Percentiles rank a stretch among this genome's conserved stretches.
phyloP scores from a whole-genome alignment of 495 filamentous ascomycete species.

The Penicillium simplicissimum region DNA sequence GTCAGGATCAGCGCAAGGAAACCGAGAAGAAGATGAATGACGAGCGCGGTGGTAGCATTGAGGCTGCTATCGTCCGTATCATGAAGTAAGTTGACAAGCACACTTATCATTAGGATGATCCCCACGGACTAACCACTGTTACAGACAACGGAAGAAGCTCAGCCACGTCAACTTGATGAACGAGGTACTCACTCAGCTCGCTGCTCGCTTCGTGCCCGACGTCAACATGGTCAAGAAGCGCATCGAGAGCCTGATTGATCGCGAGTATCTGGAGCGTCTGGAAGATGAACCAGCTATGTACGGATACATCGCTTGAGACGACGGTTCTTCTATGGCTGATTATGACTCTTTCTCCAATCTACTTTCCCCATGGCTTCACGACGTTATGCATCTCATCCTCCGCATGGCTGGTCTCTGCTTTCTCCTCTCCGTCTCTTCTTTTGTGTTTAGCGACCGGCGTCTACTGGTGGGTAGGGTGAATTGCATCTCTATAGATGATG shows the following conservation, averaged over 20 bases:
- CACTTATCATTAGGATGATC: neutral
- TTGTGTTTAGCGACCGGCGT: slow-evolving; percentile 36
- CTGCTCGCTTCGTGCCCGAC: slow-evolving; percentile 82
- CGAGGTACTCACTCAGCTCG: slow-evolving; percentile 81
- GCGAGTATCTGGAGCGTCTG: slow-evolving; percentile 91
- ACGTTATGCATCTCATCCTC: neutral
- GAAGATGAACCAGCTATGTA: slow-evolving; percentile 72
- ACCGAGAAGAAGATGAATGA: slow-evolving; percentile 88
- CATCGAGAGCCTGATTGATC: slow-evolving; percentile 89
- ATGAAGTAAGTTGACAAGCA: slow-evolving; percentile 74
- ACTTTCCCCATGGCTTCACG: neutral
- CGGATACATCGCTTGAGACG: slow-evolving; percentile 66
- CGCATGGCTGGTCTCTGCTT: neutral
- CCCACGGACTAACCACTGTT: slow-evolving; percentile 17
- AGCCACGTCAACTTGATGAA: slow-evolving; percentile 77
- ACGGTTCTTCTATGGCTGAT: neutral
- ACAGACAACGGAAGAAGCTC: slow-evolving; percentile 85
- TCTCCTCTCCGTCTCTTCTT: slow-evolving; percentile 13
- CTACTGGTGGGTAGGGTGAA: slow-evolving; percentile 9
- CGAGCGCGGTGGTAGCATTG: slow-evolving; percentile 72
- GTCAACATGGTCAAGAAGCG: slow-evolving; percentile 87
- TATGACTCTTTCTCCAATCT: neutral
- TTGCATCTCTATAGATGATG: slow-evolving; percentile 11
- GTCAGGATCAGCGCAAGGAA: slow-evolving; percentile 75
- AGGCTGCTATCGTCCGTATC: slow-evolving; percentile 88